phyloP scores from a whole-genome alignment of 2,329 filamentous ascomycete species.

The Anthostomella pinea region DNA sequence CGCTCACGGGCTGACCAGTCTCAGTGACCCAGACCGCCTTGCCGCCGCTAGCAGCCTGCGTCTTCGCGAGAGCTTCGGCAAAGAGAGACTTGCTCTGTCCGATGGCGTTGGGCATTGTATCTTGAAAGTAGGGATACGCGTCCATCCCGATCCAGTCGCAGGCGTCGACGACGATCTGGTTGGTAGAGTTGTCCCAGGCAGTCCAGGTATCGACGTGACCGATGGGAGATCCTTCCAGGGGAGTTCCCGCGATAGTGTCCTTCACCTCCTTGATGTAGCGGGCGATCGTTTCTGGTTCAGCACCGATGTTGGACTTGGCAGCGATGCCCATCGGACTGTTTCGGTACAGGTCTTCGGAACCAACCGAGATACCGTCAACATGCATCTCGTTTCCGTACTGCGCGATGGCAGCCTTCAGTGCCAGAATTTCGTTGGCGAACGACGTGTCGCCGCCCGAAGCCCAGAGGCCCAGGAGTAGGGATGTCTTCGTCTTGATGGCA shows the following conservation, averaged over 20 bases:
- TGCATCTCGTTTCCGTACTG: slow-evolving; percentile 66
- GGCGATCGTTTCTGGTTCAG: slow-evolving; percentile 59
- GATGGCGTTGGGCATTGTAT: slow-evolving; percentile 64
- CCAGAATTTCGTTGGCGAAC: slow-evolving; percentile 71
- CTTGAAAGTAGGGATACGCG: slow-evolving; percentile 82
- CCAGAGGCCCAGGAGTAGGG: slow-evolving; percentile 82
- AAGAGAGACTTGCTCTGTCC: slow-evolving; percentile 64
- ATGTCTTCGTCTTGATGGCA: slow-evolving; percentile 75
- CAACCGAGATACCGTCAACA: slow-evolving; percentile 83
- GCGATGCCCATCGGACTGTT: slow-evolving; percentile 66
- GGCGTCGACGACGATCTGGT: slow-evolving; percentile 65
- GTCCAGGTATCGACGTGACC: slow-evolving; percentile 93
- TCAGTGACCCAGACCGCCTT: slow-evolving; percentile 85
- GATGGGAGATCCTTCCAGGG: slow-evolving; percentile 55
- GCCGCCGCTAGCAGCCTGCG: slow-evolving; percentile 54
- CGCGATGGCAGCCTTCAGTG: slow-evolving; percentile 65
- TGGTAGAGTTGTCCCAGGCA: slow-evolving; percentile 70
- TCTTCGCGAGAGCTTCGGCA: slow-evolving; percentile 61
- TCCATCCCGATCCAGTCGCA: slow-evolving; percentile 82
- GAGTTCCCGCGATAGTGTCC: slow-evolving; percentile 59
- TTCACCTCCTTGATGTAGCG: slow-evolving; percentile 70
- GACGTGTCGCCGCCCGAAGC: slow-evolving; percentile 61
- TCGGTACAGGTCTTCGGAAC: slow-evolving; percentile 84
- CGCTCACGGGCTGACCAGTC: slow-evolving; percentile 81
- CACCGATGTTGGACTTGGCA: slow-evolving; percentile 61